Base-by-base conservation (phyloP, 306 rosid species). In the Lathyrus oleraceus region DNA sequence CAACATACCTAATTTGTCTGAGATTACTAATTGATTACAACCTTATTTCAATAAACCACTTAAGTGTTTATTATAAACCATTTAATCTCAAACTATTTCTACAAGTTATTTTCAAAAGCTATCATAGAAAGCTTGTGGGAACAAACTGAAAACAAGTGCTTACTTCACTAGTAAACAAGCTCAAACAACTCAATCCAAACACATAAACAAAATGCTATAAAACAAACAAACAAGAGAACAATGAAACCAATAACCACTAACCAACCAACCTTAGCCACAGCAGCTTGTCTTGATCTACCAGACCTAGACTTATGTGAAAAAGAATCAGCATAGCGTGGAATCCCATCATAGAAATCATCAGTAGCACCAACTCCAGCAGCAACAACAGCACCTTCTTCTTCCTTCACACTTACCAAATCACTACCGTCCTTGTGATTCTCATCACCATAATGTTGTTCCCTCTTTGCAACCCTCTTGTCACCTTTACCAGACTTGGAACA, bases 271-370 rank as follows among this genome's bases (percentile, higher is more conserved):
- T 91, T 91, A 6, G 91, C 88, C 61, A 88, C 94, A 51, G 91
- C 89, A 19, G 81, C 83, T 19, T 87, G 86, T 14, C 75, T 87
- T 28, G 96, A 84, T 75, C 78, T 75, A 10, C 83, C 84, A 1
- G 95, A 86, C 77, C 97, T 69, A 39, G 92, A 91, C 79, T 91
- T 88, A 38, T 79, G 81, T 1, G 86, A 67, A 58, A 81, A 77
- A 44, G 87, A 61, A 69, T 75, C 86, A 62, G 16, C 17, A 60
- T 19, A 91, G 15, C 90, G 87, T 13, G 97, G 97, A 80, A 91
- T 88, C 49, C 97, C 97, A 47, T 91, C 97, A 48, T 91, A 88
- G 74, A 88, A 85, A 21, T 83, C 92, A n/a, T 80, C 87, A 19
- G 21, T 47, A 17, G 59, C 9, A 40, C 57, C 72, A 57, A 10